phyloP scores from a whole-genome alignment of 176 grass and related monocot species.

The Elaeis guineensis region DNA sequence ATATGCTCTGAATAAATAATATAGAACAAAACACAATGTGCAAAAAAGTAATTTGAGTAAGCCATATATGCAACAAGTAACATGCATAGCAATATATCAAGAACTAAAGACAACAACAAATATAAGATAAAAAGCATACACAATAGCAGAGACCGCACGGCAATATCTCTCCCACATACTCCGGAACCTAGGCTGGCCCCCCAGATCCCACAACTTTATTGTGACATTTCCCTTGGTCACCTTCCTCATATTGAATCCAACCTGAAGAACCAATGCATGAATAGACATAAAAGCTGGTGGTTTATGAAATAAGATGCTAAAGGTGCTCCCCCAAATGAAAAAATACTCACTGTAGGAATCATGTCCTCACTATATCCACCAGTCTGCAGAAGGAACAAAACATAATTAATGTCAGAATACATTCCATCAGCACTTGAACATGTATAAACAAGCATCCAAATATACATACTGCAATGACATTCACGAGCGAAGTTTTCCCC shows the following conservation, averaged over 20 bases:
- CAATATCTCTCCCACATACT: constrained; percentile 99
- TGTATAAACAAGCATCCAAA: constrained; percentile 3
- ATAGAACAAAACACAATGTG: too few species aligned
- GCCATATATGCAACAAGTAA: too few species aligned
- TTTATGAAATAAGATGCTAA: too few species aligned
- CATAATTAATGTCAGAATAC: constrained; percentile 2
- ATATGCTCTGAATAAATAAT: too few species aligned
- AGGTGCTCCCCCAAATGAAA: not conserved
- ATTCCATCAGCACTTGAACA: not conserved
- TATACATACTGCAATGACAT: constrained; percentile 78
- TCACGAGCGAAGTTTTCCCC: constrained; percentile 95
- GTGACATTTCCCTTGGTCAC: constrained; percentile 97
- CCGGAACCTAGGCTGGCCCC: constrained; percentile 89
- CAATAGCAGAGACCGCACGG: constrained; percentile 94
- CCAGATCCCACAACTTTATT: constrained; percentile 99
- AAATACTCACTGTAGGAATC: constrained; percentile 64
- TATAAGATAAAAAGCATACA: constrained; percentile 46
- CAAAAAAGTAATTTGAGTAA: too few species aligned
- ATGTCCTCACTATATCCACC: constrained; percentile 98
- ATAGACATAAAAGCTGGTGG: too few species aligned
- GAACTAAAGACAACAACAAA: not conserved
- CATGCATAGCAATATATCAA: not conserved
- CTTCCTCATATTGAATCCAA: constrained; percentile 99
- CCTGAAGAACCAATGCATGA: constrained; percentile 5
- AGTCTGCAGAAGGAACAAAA: constrained; percentile 42